Conservation (phyloP, 2,329 filamentous ascomycete species). For the Polychaeton citri region DNA sequence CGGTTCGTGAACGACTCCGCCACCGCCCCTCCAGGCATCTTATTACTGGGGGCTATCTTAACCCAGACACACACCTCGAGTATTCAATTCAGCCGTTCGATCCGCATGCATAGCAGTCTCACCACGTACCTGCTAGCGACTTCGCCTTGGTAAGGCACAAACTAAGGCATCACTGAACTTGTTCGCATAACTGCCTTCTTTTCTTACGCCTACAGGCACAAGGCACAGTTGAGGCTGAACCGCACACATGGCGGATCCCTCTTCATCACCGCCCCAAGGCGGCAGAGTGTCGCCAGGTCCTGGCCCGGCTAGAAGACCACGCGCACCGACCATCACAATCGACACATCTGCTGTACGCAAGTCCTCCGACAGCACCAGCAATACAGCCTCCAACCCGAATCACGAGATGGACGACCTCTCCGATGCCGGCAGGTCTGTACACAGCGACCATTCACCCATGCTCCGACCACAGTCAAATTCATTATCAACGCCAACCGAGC, state of each 20-base stretch:
- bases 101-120: too few species aligned
- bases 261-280: background rate
- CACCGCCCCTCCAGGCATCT: too few species aligned
- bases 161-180: too few species aligned
- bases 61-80: too few species aligned
- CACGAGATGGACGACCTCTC: constrained; percentile 18
- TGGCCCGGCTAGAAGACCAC: constrained; percentile 4
- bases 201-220: too few species aligned
- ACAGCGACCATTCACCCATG: constrained; percentile 8
- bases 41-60: too few species aligned
- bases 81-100: too few species aligned
- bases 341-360: constrained; percentile 36
- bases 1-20: too few species aligned
- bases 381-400: constrained; percentile 15
- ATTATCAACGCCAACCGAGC: constrained; percentile 28
- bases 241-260: background rate
- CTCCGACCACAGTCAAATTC: constrained; percentile 9
- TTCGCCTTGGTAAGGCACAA: too few species aligned
- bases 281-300: background rate
- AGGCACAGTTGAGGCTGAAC: too few species aligned
- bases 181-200: too few species aligned
- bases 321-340: constrained; percentile 40
- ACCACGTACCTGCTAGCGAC: too few species aligned
- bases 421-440: constrained; percentile 13
- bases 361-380: constrained; percentile 21